These are phyloP conservation scores for Yamadazyma conglobata DNA, from an alignment of 1,139 yeast genomes.

Conservation along the genomic window DNA sequence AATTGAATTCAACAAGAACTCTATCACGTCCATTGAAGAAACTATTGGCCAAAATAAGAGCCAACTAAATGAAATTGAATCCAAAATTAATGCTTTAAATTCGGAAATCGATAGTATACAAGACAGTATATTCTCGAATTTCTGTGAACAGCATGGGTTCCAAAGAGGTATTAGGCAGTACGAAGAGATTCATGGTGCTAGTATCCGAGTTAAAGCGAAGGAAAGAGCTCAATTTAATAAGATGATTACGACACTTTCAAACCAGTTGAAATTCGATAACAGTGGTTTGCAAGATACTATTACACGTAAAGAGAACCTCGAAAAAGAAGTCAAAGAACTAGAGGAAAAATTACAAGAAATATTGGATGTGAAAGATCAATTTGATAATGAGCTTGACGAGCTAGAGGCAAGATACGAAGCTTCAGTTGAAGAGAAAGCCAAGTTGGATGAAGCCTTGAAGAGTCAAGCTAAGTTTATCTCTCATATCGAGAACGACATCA, in stretches of 20 bases:
- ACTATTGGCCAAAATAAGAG: constrained; percentile 19
- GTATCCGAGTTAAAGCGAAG: constrained; percentile 56
- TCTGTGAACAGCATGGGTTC: constrained; percentile 55
- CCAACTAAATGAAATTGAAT: constrained; percentile 27
- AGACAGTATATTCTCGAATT: constrained; percentile 44
- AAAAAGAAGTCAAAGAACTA: constrained; percentile 28
- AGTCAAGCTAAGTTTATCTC: constrained; percentile 25
- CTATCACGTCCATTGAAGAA: constrained; percentile 17
- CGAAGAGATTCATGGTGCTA: constrained; percentile 63
- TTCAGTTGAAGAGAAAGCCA: constrained; percentile 32
- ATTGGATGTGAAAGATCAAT: constrained; percentile 24
- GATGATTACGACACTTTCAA: constrained; percentile 59
- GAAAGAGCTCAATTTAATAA: constrained; percentile 61
- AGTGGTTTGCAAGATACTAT: constrained; percentile 52
- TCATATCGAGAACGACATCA: constrained; percentile 28
- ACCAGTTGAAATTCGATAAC: constrained; percentile 61
- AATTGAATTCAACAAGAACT: constrained; percentile 44
- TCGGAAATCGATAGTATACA: constrained; percentile 38
- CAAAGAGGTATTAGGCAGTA: constrained; percentile 56
- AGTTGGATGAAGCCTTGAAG: constrained; percentile 23
- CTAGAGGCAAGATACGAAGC: constrained; percentile 52
- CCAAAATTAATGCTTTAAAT: constrained; percentile 22
- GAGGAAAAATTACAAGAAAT: constrained; percentile 31
- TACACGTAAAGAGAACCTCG: constrained; percentile 39
- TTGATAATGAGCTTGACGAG: constrained; percentile 39